Percentiles rank a stretch among this genome's conserved stretches.
phyloP scores from a whole-genome alignment of 352 stramenopile genomes.

The Peronospora destructor region DNA sequence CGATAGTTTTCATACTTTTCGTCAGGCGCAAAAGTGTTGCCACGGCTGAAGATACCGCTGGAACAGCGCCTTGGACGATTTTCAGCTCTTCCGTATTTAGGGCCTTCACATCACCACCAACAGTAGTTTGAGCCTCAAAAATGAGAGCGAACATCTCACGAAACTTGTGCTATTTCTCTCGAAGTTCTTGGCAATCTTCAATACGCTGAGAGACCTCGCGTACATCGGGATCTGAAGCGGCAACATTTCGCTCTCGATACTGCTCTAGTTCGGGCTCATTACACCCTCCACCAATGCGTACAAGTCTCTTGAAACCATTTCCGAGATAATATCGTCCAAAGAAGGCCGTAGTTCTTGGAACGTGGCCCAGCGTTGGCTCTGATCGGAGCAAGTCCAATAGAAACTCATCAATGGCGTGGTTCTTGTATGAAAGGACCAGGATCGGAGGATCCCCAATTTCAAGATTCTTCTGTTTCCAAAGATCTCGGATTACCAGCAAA shows the following conservation, averaged over 20 bases:
- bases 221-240: constrained; percentile 25
- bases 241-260: constrained; percentile 37
- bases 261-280: constrained; percentile 46
- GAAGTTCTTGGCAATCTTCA: constrained; percentile 30
- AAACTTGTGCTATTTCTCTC: constrained; percentile 33
- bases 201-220: constrained; percentile 22
- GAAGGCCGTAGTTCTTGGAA: constrained; percentile 1
- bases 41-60: constrained; percentile 15
- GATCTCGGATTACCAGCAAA: constrained; percentile 59
- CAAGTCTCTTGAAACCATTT: constrained; percentile 36
- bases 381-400: constrained; percentile 63
- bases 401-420: constrained; percentile 86
- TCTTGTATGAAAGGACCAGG: constrained; percentile 80
- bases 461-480: constrained; percentile 62
- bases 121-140: constrained; percentile 18
- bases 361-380: constrained; percentile 33
- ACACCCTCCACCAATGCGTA: constrained; percentile 64
- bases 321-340: constrained; percentile 22
- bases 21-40: constrained; percentile 15
- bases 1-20: background rate
- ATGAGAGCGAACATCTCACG: constrained; percentile 29
- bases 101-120: constrained; percentile 4
- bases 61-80: constrained; percentile 18
- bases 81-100: constrained; percentile 15
- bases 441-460: constrained; percentile 70